Percentiles rank a stretch among this genome's conserved stretches.
Evolutionary conservation across 768 basidiomycete genomes (phyloP).

Genomic region (Psilocybe cyanescens): DNA sequence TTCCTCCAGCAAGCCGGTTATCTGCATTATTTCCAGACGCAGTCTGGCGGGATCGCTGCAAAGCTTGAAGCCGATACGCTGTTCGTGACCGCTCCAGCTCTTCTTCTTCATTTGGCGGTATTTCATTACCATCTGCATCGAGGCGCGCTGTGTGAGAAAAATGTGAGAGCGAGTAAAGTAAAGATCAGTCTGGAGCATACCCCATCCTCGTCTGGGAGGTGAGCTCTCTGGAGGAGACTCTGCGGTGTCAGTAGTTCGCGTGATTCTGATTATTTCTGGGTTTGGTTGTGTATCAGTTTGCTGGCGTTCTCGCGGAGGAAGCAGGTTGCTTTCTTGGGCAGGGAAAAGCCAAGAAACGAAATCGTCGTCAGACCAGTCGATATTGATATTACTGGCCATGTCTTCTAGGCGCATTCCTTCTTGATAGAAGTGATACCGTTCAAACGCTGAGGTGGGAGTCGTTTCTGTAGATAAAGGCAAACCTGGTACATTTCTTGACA

Average conservation of each 20-base stretch:
- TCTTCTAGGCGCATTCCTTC: conserved; percentile 33
- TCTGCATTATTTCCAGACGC: conserved; percentile 17
- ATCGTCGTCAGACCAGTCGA: conserved; percentile 44
- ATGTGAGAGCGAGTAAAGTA: background rate
- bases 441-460: background rate
- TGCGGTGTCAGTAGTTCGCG: conserved; percentile 18
- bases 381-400: conserved; percentile 40
- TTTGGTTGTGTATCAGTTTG: conserved; percentile 11
- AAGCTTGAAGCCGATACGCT: conserved; percentile 46
- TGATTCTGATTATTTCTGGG: conserved; percentile 19
- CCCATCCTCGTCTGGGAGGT: conserved; percentile 48
- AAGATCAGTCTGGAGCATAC: conserved; percentile 32
- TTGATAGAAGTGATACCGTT: conserved; percentile 6
- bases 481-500: background rate
- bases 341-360: conserved; percentile 34
- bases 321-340: conserved; percentile 14
- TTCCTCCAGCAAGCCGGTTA: background rate
- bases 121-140: conserved; percentile 65
- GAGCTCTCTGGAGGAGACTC: conserved; percentile 15
- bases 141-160: conserved; percentile 40
- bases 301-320: background rate
- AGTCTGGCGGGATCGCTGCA: conserved; percentile 19
- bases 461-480: conserved; percentile 1
- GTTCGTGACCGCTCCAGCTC: conserved; percentile 58
- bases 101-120: conserved; percentile 64